These are phyloP conservation scores for Tolypocladium guangdongense DNA, from an alignment of 2,329 filamentous ascomycete genomes.

Conservation along the genomic window DNA sequence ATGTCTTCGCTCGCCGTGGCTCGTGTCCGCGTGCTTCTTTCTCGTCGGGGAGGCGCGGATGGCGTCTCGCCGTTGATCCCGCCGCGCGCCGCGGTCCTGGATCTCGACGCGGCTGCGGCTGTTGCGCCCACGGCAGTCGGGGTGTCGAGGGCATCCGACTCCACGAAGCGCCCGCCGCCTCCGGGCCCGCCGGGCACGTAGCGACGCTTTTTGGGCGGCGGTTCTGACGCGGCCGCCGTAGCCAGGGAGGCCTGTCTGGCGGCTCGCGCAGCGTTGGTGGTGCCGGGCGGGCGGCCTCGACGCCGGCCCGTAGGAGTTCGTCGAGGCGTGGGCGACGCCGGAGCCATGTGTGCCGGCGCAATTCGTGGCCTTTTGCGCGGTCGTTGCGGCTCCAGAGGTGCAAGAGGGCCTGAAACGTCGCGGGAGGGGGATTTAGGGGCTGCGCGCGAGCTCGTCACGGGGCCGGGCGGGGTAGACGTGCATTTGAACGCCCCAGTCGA, in stretches of 20 bases:
- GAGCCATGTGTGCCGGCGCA: slow-evolving; percentile 16
- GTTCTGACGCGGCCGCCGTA: slow-evolving; percentile 36
- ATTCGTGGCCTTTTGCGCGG: neutral
- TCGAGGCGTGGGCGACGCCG: slow-evolving; percentile 27
- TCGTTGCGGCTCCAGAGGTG: neutral
- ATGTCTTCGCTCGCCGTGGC: slow-evolving; percentile 39
- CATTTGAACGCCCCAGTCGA: slow-evolving; percentile 11
- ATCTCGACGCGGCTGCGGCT: slow-evolving; percentile 37
- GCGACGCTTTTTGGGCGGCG: slow-evolving; percentile 57
- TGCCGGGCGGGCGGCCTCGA: slow-evolving; percentile 34
- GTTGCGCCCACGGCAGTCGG: slow-evolving; percentile 24
- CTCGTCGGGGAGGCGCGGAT: slow-evolving; percentile 40
- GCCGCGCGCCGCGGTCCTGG: slow-evolving; percentile 38
- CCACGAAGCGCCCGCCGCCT: slow-evolving; percentile 74
- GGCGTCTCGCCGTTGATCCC: slow-evolving; percentile 24
- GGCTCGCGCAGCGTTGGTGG: slow-evolving; percentile 29
- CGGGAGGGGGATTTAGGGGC: slow-evolving; percentile 9
- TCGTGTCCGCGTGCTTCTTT: slow-evolving; percentile 45
- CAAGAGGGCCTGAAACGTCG: slow-evolving; percentile 1
- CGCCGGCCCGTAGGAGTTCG: slow-evolving; percentile 31
- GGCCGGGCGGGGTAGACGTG: slow-evolving; percentile 12
- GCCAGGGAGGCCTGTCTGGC: slow-evolving; percentile 24
- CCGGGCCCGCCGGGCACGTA: slow-evolving; percentile 83
- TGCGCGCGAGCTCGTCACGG: slow-evolving; percentile 20
- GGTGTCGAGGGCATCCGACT: slow-evolving; percentile 55